Evolutionary conservation across 164 flowering plant species (phyloP).

Genomic region (Pachysandra terminalis): DNA sequence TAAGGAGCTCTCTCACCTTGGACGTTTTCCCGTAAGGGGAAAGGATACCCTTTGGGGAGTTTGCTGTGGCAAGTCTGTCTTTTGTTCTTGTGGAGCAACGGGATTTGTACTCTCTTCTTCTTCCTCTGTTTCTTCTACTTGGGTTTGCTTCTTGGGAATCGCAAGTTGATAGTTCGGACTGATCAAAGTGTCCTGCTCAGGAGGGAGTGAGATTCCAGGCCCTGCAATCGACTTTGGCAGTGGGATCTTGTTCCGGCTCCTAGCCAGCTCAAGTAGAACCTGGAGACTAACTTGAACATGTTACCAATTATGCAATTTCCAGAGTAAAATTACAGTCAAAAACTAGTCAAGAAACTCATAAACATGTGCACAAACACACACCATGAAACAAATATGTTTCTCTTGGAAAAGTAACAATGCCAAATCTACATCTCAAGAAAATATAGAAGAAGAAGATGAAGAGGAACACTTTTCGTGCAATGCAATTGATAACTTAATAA

Average conservation of each 20-base stretch:
- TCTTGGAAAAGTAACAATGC: too few species aligned
- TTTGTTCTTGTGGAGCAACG: slow-evolving; percentile 49
- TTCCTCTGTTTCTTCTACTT: slow-evolving; percentile 70
- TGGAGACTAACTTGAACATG: too few species aligned
- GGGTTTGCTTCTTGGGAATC: slow-evolving; percentile 51
- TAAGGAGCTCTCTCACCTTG: slow-evolving; percentile 18
- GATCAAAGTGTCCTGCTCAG: slow-evolving; percentile 77
- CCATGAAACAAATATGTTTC: not conserved
- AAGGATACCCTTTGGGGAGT: slow-evolving; percentile 78
- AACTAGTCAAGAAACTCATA: too few species aligned
- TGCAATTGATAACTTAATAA: too few species aligned
- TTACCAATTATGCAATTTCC: not conserved
- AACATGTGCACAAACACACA: not conserved
- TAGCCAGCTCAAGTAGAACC: slow-evolving; percentile 72
- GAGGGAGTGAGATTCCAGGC: slow-evolving; percentile 71
- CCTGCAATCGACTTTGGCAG: slow-evolving; percentile 68
- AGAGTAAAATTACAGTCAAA: not conserved
- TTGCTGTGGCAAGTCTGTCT: slow-evolving; percentile 39
- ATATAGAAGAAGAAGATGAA: too few species aligned
- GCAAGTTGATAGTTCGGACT: slow-evolving; percentile 88
- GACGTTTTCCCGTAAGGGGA: slow-evolving; percentile 63
- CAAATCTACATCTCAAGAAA: too few species aligned
- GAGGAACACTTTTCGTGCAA: too few species aligned
- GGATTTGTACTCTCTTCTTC: slow-evolving; percentile 57
- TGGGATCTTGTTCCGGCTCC: slow-evolving; percentile 68